Percentiles rank a stretch among this genome's conserved stretches.
phyloP scores from a whole-genome alignment of 2,329 filamentous ascomycete genomes.

The Exophiala aquamarina region DNA sequence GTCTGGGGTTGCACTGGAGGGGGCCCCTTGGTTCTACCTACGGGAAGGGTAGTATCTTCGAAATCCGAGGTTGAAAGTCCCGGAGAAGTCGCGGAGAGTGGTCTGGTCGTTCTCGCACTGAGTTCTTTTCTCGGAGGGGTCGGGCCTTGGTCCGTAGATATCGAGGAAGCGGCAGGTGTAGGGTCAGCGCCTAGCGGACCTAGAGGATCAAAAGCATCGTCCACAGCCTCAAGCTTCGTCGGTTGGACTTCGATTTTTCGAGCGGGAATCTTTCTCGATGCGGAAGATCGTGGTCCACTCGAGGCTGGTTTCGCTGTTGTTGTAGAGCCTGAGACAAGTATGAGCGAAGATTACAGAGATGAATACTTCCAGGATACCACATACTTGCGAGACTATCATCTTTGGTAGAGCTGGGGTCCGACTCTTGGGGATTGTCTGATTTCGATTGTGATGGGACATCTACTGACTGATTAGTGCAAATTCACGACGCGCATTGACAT shows the following conservation, averaged over 20 bases:
- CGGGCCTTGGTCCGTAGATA: conserved; percentile 53
- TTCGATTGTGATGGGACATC: conserved; percentile 48
- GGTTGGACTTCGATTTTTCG: conserved; percentile 61
- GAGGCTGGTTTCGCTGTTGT: conserved; percentile 34
- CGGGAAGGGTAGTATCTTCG: conserved; percentile 63
- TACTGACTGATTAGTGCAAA: conserved; percentile 29
- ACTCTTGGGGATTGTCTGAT: conserved; percentile 28
- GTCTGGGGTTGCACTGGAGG: conserved; percentile 57
- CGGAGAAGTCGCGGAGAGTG: conserved; percentile 40
- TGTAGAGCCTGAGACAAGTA: conserved; percentile 18
- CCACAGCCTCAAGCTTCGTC: conserved; percentile 63
- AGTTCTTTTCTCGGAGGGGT: conserved; percentile 61
- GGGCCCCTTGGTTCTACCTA: conserved; percentile 63
- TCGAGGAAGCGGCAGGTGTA: conserved; percentile 31
- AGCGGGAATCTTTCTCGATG: conserved; percentile 50
- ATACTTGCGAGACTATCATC: conserved; percentile 26
- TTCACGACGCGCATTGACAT: conserved; percentile 26
- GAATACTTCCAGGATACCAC: not conserved
- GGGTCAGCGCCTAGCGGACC: conserved; percentile 54
- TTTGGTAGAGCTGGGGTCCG: conserved; percentile 30
- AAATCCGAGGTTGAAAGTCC: conserved; percentile 68
- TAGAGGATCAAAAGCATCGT: conserved; percentile 62
- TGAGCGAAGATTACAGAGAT: conserved; percentile 12
- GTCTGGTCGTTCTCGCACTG: conserved; percentile 34
- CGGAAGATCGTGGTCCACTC: conserved; percentile 48